Base-by-base conservation (phyloP, 1,284 basidiomycete genomes). In the Moesziomyces sp. region DNA sequence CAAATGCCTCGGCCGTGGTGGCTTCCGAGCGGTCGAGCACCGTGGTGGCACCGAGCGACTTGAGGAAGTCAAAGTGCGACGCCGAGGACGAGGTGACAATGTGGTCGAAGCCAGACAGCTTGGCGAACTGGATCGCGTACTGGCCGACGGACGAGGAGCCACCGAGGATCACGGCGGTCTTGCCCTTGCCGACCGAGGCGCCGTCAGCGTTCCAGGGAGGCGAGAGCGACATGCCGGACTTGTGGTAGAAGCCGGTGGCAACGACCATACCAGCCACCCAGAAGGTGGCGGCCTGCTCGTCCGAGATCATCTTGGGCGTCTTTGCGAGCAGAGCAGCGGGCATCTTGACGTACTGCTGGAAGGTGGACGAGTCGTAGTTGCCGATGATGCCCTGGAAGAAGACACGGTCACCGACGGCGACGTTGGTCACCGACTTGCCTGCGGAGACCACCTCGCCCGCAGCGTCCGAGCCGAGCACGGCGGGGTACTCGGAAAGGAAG, bases 381-480 rank as follows among this genome's bases (percentile, higher is more conserved):
- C 69, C 69, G 1, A 79, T 46, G 49, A 70, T 76, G n/a, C 78
- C 78, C 53, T 80, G 77, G 67, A 77, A 80, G 55, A 76, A 80
- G 45, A 79, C 77, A 0, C 77, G 71, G 19, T 77, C 77, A 24
- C 78, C 78, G 11, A 62, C 57, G 3, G 59, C 47, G 52, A 69
- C 51, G 23, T 58, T 46, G 30, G 51, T 74, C 38, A 77, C 68
- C 4, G 46, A 52, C 1, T 46, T 52, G 40, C 72, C 73, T 23
- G 69, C 52, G 1, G 67, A 35, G 30, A 62, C 67, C 14, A 79
- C 60, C 35, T 66, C 58, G 18, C 78, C 78, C 13, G 78, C 58
- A 0, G 77, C 78, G 35, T 80, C 78, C 3, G 65, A 67, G 24
- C 78, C 78, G 30, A 75, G 56, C 5, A 78, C 60, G 10, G 77